A percentile compares a stretch with the other conserved stretches of the same genome.
These are phyloP conservation scores for Cytauxzoon felis DNA, from an alignment of 169 alveolate genomes.

Conservation along the genomic window DNA sequence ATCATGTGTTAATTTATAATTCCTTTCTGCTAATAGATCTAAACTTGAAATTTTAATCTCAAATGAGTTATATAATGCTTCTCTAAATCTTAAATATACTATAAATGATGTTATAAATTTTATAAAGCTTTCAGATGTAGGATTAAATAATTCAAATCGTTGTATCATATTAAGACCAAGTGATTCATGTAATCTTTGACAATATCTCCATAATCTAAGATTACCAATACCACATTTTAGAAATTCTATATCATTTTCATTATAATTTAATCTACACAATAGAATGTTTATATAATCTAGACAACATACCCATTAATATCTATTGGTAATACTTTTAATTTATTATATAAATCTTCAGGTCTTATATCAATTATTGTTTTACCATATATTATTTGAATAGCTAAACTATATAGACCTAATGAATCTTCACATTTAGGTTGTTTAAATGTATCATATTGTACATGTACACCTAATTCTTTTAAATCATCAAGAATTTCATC, in stretches of 20 bases:
- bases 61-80: conserved; percentile 35
- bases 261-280: conserved; percentile 21
- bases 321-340: conserved; percentile 21
- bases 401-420: conserved; percentile 55
- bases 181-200: conserved; percentile 43
- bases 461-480: conserved; percentile 57
- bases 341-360: conserved; percentile 53
- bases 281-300: not conserved
- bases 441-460: conserved; percentile 42
- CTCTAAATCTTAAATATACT: conserved; percentile 48
- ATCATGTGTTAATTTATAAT: conserved; percentile 21
- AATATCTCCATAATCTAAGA: conserved; percentile 59
- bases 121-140: conserved; percentile 47
- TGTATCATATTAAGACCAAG: conserved; percentile 56
- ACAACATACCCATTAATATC: conserved; percentile 41
- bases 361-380: conserved; percentile 50
- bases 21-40: conserved; percentile 42
- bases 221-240: conserved; percentile 47
- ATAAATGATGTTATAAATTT: conserved; percentile 44
- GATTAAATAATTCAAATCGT: conserved; percentile 49
- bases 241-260: conserved; percentile 28
- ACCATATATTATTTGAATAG: conserved; percentile 60
- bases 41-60: conserved; percentile 31
- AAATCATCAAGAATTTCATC: conserved; percentile 63
- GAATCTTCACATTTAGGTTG: conserved; percentile 57